Conservation (phyloP, 306 rosid genomes). For the Gleditsia sinensis region DNA sequence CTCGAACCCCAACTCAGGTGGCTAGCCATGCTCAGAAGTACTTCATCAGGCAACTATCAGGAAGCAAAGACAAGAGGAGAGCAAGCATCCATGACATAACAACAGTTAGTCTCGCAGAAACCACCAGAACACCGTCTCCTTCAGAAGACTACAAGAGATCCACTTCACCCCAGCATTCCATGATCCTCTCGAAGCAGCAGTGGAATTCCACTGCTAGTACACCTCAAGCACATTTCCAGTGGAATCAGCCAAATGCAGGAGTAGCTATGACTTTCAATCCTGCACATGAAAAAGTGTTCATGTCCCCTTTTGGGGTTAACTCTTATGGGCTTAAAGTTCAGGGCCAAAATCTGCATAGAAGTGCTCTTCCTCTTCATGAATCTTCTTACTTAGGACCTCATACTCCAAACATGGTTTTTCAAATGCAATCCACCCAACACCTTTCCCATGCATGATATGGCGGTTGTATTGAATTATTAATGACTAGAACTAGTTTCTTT, state of each 20-base stretch:
- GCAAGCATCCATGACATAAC: constrained; percentile 98
- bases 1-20: constrained; percentile 88
- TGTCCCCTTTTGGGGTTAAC: constrained; percentile 56
- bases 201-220: constrained; percentile 25
- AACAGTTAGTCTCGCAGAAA: constrained; percentile 71
- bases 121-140: constrained; percentile 52
- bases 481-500: constrained; percentile 34
- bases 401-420: constrained; percentile 69
- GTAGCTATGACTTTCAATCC: constrained; percentile 45
- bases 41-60: constrained; percentile 84
- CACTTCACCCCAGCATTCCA: constrained; percentile 52
- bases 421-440: constrained; percentile 62
- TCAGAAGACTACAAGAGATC: constrained; percentile 52
- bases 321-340: constrained; percentile 59
- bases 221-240: constrained; percentile 48
- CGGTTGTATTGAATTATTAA: constrained; percentile 27
- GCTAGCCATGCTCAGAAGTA: constrained; percentile 99
- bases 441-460: constrained; percentile 53
- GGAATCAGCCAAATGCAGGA: constrained; percentile 57
- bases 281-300: constrained; percentile 49
- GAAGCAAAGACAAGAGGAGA: constrained; percentile 90
- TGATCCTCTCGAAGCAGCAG: constrained; percentile 39
- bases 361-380: constrained; percentile 50
- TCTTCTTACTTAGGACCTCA: constrained; percentile 63
- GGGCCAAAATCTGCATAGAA: constrained; percentile 53